Conservation (phyloP, 441 rosid species). For the Brassica hybrid region DNA sequence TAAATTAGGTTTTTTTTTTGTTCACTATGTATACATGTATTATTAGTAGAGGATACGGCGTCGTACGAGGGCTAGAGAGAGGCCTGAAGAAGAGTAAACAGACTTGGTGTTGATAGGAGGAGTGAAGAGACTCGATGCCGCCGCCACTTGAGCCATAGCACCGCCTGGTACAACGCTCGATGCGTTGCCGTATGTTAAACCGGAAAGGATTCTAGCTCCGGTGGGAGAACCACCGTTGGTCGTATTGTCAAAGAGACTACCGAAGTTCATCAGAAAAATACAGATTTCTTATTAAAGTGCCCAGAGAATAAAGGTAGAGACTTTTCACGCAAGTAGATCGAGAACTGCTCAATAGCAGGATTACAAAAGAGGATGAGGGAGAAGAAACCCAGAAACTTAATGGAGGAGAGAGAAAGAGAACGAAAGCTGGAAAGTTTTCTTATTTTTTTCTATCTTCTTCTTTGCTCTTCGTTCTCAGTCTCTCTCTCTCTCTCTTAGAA, state of each 20-base stretch:
- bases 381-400: slow-evolving; percentile 41
- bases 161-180: slow-evolving; percentile 56
- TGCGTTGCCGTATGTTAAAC: slow-evolving; percentile 54
- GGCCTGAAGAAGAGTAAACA: slow-evolving; percentile 75
- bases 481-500: slow-evolving; percentile 61
- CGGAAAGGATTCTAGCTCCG: slow-evolving; percentile 67
- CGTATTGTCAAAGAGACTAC: slow-evolving; percentile 75
- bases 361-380: background rate
- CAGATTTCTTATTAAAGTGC: slow-evolving; percentile 20
- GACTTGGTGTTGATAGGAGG: slow-evolving; percentile 54
- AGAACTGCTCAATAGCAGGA: slow-evolving; percentile 20
- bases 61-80: slow-evolving; percentile 81
- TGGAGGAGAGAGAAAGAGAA: slow-evolving; percentile 62
- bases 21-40: background rate
- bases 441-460: slow-evolving; percentile 53
- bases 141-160: slow-evolving; percentile 60
- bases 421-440: slow-evolving; percentile 52
- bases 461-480: slow-evolving; percentile 75
- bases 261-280: slow-evolving; percentile 83
- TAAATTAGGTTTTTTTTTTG: background rate
- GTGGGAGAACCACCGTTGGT: slow-evolving; percentile 57
- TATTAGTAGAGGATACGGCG: background rate
- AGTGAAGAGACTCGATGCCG: slow-evolving; percentile 54
- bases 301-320: slow-evolving; percentile 19
- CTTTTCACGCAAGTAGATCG: slow-evolving; percentile 23